Percentiles rank a stretch among this genome's conserved stretches.
phyloP scores from a whole-genome alignment of 2,329 filamentous ascomycete species.

The Zelopaecilomyces penicillatus region DNA sequence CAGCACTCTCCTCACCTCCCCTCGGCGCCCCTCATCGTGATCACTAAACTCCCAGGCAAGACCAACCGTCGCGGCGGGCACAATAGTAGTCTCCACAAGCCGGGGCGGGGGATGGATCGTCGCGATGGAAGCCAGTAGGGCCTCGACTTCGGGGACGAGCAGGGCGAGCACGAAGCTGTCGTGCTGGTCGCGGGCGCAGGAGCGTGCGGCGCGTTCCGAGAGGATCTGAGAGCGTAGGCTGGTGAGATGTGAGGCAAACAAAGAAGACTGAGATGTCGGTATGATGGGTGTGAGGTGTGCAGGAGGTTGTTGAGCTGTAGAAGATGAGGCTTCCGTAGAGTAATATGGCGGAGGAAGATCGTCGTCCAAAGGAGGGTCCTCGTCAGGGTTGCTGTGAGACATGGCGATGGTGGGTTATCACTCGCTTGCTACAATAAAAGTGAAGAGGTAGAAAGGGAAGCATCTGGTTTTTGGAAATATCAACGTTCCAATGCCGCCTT shows the following conservation, averaged over 20 bases:
- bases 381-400: not conserved
- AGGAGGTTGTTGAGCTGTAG: conserved; percentile 5
- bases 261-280: conserved; percentile 11
- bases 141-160: conserved; percentile 32
- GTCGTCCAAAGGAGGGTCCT: not conserved
- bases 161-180: conserved; percentile 32
- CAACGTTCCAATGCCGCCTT: too few relatives aligned
- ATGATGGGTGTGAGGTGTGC: conserved; percentile 4
- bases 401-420: too few relatives aligned
- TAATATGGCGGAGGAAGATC: not conserved
- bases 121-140: conserved; percentile 32
- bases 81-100: conserved; percentile 35
- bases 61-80: conserved; percentile 34
- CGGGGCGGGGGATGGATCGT: conserved; percentile 21
- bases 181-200: conserved; percentile 24
- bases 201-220: conserved; percentile 22
- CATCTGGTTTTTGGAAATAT: too few relatives aligned
- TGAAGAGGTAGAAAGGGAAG: too few relatives aligned
- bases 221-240: conserved; percentile 30
- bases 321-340: not conserved
- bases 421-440: not conserved
- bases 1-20: conserved; percentile 24
- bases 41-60: conserved; percentile 28
- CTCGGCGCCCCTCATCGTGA: conserved; percentile 18
- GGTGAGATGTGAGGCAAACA: conserved; percentile 28